phyloP scores from a whole-genome alignment of 2,329 filamentous ascomycete species.

The Fusarium xylarioides region DNA sequence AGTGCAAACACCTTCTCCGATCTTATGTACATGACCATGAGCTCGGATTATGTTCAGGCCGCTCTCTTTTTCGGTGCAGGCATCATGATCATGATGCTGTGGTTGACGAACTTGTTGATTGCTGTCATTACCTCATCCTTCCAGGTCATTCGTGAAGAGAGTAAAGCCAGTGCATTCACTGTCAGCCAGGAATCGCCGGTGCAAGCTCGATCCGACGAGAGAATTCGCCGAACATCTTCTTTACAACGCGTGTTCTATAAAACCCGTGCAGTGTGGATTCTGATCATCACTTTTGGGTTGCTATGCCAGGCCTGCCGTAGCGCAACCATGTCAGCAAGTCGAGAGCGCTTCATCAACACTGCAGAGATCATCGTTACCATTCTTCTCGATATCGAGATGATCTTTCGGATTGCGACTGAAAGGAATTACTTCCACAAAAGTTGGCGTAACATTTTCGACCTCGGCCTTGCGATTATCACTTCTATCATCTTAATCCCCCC shows the following conservation, averaged over 20 bases:
- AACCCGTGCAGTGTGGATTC: conserved; percentile 79
- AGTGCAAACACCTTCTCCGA: conserved; percentile 97
- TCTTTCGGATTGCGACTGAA: conserved; percentile 78
- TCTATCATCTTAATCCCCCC: conserved; percentile 85
- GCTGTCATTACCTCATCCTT: conserved; percentile 99
- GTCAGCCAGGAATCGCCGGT: conserved; percentile 67
- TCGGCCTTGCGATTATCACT: conserved; percentile 82
- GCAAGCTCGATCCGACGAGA: conserved; percentile 51
- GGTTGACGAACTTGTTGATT: conserved; percentile 93
- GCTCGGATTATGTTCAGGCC: conserved; percentile 88
- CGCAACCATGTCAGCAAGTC: conserved; percentile 72
- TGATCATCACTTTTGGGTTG: conserved; percentile 82
- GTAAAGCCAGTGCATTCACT: conserved; percentile 91
- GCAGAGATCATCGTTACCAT: conserved; percentile 82
- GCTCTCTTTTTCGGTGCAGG: conserved; percentile 78
- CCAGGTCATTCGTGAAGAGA: conserved; percentile 97
- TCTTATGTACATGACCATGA: conserved; percentile 90
- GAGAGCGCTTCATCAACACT: conserved; percentile 71
- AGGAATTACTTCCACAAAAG: conserved; percentile 83
- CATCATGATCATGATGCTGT: conserved; percentile 93
- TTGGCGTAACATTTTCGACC: conserved; percentile 80
- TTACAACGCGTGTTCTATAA: conserved; percentile 80
- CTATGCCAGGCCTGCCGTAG: conserved; percentile 81
- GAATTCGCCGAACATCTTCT: conserved; percentile 49
- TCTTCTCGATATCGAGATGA: conserved; percentile 82